Base-by-base conservation (phyloP, 352 stramenopile genomes). In the Globisporangium viniferum region DNA sequence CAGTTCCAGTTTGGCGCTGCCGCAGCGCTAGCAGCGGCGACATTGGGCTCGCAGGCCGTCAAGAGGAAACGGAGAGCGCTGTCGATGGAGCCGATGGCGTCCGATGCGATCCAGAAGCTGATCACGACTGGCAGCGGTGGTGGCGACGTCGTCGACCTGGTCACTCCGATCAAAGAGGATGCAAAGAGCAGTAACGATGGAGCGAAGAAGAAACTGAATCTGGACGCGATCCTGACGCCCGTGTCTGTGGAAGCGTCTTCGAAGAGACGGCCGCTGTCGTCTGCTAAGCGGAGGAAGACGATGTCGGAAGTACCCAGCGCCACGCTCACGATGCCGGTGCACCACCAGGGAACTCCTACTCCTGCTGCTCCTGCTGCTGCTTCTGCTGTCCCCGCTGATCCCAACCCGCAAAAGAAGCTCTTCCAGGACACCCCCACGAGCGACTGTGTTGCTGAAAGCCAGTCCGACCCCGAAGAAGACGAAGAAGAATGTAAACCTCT, bases 41-140 rank as follows among this genome's bases (percentile, higher is more conserved):
- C 66, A 14, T 55, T 71, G 4, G 54, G 66, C 27, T 55, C 66
- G 8, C 48, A 58, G 10, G 59, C 58, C 14, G 39, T 66, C 35
- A 65, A 60, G 59, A 54, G 78, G 33, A 91, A 92, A 57, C 74
- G 81, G 4, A 68, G 80, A 24, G 82, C 84, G 2, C 48, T 81
- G 20, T 91, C 82, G 5, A 92, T 92, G 84, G 84, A 92, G 59
- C 82, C 84, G 0, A 84, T 84, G 73, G 74, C 80, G 39, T 89
- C 82, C 3, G 79, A 92, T 55, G 73, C 78, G 2, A 92, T 91
- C 27, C 67, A 84, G 48, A 85, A 83, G 59, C 71, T 88, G 33
- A 68, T 92, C 18, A 77, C 74, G 2, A 69, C 59, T 5, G 27
- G 59, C 15, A 46, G 22, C 10, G 29, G 27, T 24, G 18, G 44